A percentile compares a stretch with the other conserved stretches of the same genome.
These are phyloP conservation scores for Syzygium syzygioides DNA, from an alignment of 441 rosid species.

Conservation along the genomic window DNA sequence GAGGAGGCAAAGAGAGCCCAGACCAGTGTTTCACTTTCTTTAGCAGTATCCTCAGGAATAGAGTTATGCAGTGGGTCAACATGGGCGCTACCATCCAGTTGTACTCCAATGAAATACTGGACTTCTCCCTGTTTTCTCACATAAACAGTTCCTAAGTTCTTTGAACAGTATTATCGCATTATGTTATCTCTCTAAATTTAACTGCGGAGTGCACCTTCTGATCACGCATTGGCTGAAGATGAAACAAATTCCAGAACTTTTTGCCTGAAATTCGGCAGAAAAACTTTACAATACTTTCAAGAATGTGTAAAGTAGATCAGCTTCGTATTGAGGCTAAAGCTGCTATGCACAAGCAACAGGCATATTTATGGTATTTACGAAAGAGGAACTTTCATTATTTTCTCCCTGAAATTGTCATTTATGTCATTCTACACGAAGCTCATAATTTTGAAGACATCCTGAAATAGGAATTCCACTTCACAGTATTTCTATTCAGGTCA, in stretches of 20 bases:
- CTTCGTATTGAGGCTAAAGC: not conserved
- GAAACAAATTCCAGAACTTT: constrained; percentile 98
- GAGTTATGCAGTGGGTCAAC: constrained; percentile 74
- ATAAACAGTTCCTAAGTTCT: not conserved
- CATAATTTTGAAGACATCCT: not conserved
- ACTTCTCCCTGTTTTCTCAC: constrained; percentile 76
- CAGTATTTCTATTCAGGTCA: not conserved
- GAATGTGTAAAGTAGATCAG: not conserved
- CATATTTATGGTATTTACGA: not conserved
- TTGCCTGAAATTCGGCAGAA: constrained; percentile 46
- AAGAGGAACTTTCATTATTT: not conserved
- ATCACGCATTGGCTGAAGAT: constrained; percentile 99
- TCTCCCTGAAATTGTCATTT: not conserved
- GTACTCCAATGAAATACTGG: constrained; percentile 97
- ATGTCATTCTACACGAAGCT: not conserved
- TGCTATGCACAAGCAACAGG: not conserved
- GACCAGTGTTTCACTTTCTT: constrained; percentile 76
- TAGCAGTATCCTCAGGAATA: constrained; percentile 59
- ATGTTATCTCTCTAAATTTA: not conserved
- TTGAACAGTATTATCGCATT: not conserved
- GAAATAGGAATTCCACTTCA: not conserved
- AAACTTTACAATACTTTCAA: not conserved
- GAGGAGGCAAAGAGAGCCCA: not conserved
- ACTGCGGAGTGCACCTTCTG: constrained; percentile 54
- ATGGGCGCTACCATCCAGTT: constrained; percentile 90